Base-by-base conservation (phyloP, 2,329 filamentous ascomycete species). In the Drechslerella dactyloides region DNA sequence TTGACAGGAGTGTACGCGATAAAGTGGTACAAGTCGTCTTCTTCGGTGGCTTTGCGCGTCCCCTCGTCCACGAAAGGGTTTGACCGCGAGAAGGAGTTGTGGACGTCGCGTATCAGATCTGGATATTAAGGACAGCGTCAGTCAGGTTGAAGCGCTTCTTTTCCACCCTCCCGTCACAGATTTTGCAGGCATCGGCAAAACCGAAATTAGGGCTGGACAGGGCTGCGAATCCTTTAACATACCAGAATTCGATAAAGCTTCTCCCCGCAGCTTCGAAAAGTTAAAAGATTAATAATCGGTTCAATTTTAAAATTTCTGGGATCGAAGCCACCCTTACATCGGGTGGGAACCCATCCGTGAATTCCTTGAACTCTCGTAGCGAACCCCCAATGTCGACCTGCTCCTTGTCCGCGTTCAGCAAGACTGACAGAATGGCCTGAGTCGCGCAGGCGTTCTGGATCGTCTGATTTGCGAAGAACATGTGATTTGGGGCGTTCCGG, bases 361-460 rank as follows among this genome's bases (percentile, higher is more conserved):
- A 97, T 51, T 94, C 91, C 79, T 90, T 90, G 82, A 96, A 96
- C 72, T 90, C 87, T 73, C 82, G 81, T 74, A 96, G 83, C 75
- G 86, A 83, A 1, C 82, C 78, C 59, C 93, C 93, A 74, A 96
- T 87, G 35, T 92, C 85, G 55, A 96, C 84, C 0, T 78, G 74
- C 35, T 79, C 79, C 61, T 81, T 83, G 52, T 85, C 85, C 80
- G 96, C 90, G 82, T 99, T 99, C 75, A 99, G 83, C 33, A 97
- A 85, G 61, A 97, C 90, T 59, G 90, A 94, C 44, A 99, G 86
- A 52, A 99, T 86, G 2, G 94, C 94, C 80, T 99, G 94, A 15
- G 94, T 99, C 50, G 93, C 94, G 81, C 94, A 99, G 6, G 94
- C 94, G 81, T 99, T 99, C 81, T 97, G 93, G 79, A 99, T 99